Conservation (phyloP, 306 rosid genomes). For the Elaeagnus macrophylla region DNA sequence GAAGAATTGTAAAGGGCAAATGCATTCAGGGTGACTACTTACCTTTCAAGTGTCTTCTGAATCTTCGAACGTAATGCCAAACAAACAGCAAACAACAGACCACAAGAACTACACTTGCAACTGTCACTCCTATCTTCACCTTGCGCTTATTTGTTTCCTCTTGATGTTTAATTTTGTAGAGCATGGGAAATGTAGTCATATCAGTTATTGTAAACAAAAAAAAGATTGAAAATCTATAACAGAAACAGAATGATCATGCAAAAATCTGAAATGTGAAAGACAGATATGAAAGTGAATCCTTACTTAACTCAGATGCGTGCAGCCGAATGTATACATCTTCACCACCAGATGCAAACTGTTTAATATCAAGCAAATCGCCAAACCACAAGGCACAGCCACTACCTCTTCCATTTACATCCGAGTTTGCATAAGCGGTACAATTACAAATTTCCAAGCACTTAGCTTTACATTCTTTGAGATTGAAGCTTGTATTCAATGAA, state of each 20-base stretch:
- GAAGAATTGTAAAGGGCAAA: background rate
- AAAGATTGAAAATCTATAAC: background rate
- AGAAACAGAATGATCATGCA: background rate
- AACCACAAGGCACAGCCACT: slow-evolving; percentile 1
- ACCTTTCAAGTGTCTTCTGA: slow-evolving; percentile 17
- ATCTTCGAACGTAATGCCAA: slow-evolving; percentile 6
- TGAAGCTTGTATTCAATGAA: background rate
- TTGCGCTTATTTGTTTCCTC: background rate
- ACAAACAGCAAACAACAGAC: slow-evolving; percentile 17
- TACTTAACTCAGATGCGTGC: slow-evolving; percentile 17
- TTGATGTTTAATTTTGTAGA: background rate
- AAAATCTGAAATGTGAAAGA: too few relatives aligned
- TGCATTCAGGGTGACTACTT: background rate
- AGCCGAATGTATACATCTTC: slow-evolving; percentile 12
- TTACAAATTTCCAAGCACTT: background rate
- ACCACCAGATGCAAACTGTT: slow-evolving; percentile 7
- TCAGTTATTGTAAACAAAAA: background rate
- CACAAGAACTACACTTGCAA: slow-evolving; percentile 5
- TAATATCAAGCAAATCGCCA: slow-evolving; percentile 18
- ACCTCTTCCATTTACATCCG: background rate
- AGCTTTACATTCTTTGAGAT: background rate
- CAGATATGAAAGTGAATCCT: background rate
- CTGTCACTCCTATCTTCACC: slow-evolving; percentile 5
- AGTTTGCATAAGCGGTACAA: slow-evolving; percentile 1
- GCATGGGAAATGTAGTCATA: background rate